phyloP scores from a whole-genome alignment of 2,329 filamentous ascomycete species.

The Pyrenochaeta sp. region DNA sequence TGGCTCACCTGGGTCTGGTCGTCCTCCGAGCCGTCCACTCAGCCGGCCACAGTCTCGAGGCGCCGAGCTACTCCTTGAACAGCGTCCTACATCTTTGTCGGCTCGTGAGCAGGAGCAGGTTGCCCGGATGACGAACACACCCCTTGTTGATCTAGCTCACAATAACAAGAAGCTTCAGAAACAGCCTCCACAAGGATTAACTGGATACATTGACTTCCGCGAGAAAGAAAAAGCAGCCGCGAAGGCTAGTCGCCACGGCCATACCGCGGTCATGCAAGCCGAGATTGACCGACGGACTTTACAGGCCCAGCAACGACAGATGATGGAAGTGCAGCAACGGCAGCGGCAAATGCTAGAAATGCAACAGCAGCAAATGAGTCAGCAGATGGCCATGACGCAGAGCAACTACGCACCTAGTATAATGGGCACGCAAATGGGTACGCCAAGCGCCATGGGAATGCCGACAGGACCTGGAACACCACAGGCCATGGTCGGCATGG shows the following conservation, averaged over 20 bases:
- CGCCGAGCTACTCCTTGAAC: conserved; percentile 61
- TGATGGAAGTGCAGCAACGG: conserved; percentile 35
- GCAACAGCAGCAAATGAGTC: conserved; percentile 35
- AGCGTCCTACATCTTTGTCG: conserved; percentile 71
- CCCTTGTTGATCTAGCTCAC: conserved; percentile 73
- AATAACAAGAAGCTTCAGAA: conserved; percentile 50
- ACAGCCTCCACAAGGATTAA: conserved; percentile 65
- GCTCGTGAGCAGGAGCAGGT: conserved; percentile 89
- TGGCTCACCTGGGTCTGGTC: conserved; percentile 26
- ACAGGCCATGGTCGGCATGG: conserved; percentile 30
- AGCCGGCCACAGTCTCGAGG: conserved; percentile 65
- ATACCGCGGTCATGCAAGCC: conserved; percentile 44
- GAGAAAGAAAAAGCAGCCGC: conserved; percentile 72
- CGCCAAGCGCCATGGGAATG: conserved; percentile 27
- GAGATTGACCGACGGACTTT: conserved; percentile 47
- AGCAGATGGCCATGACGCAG: conserved; percentile 36
- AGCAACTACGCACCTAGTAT: conserved; percentile 31
- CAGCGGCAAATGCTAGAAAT: conserved; percentile 35
- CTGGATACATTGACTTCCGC: conserved; percentile 80
- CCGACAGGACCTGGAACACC: conserved; percentile 21
- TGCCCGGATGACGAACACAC: conserved; percentile 80
- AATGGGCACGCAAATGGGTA: conserved; percentile 34
- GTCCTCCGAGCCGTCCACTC: conserved; percentile 42
- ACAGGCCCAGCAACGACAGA: conserved; percentile 42
- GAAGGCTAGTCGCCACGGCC: conserved; percentile 38